A percentile compares a stretch with the other conserved stretches of the same genome.
Evolutionary conservation across 441 rosid species (phyloP).

Genomic region (Pelargonium exstipulatum): DNA sequence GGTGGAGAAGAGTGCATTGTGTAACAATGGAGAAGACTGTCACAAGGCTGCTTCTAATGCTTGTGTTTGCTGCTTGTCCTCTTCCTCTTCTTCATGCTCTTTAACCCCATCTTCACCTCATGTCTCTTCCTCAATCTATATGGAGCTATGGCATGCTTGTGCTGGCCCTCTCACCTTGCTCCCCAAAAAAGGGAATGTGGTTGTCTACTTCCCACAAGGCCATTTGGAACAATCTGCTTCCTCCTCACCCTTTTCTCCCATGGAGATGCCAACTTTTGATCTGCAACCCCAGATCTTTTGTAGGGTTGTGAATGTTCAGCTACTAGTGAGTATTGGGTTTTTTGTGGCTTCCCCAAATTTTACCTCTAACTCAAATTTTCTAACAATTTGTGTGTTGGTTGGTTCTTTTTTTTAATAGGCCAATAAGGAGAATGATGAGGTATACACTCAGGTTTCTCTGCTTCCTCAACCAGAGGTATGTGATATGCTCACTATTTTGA

Average conservation of each 20-base stretch:
- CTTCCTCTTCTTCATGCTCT: conserved; percentile 56
- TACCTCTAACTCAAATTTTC: conserved; percentile 7
- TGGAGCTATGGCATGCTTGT: conserved; percentile 93
- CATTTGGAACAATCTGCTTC: conserved; percentile 63
- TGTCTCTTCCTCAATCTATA: conserved; percentile 52
- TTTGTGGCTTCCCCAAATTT: conserved; percentile 8
- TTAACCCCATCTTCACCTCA: conserved; percentile 47
- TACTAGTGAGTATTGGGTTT: conserved; percentile 50
- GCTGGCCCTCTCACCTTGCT: conserved; percentile 85
- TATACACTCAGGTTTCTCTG: conserved; percentile 68
- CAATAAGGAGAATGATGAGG: conserved; percentile 92
- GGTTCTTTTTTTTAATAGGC: conserved; percentile 41
- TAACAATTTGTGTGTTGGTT: conserved; percentile 14
- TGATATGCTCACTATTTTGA: not conserved
- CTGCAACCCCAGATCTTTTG: conserved; percentile 65
- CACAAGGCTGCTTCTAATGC: conserved; percentile 26
- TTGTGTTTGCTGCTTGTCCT: conserved; percentile 42
- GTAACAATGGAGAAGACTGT: conserved; percentile 34
- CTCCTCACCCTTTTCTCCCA: conserved; percentile 41
- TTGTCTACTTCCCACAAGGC: conserved; percentile 85
- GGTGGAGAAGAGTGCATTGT: conserved; percentile 42
- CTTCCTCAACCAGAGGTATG: conserved; percentile 86
- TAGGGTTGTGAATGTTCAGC: conserved; percentile 61
- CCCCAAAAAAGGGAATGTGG: conserved; percentile 73
- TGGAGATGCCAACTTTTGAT: conserved; percentile 54